Conservation (phyloP, 495 filamentous ascomycete genomes). For the Umbilicaria muhlenbergii region DNA sequence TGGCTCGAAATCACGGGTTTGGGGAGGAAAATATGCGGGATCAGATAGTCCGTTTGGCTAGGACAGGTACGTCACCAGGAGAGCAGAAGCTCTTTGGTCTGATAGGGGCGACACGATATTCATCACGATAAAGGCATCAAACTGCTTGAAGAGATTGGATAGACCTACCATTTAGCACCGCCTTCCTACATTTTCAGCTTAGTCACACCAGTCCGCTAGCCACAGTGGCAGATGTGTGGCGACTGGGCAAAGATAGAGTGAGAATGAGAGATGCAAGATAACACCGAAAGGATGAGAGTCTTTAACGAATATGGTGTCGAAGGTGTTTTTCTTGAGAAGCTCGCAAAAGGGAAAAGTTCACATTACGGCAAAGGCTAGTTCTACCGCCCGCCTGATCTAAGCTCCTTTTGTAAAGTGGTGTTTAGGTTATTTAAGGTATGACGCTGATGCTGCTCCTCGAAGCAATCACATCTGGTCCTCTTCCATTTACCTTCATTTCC, state of each 20-base stretch:
- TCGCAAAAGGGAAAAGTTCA: no score
- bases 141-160: conserved; percentile 14
- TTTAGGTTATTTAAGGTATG: no score
- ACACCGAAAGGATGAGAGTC: conserved; percentile 4
- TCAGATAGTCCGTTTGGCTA: conserved; percentile 86
- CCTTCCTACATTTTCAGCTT: conserved; percentile 2
- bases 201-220: background rate
- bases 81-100: conserved; percentile 44
- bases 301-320: no score
- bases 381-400: no score
- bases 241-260: no score
- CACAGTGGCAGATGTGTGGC: no score
- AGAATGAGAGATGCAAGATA: background rate
- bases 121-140: conserved; percentile 45
- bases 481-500: no score
- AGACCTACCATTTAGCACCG: background rate
- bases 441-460: no score
- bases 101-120: conserved; percentile 89
- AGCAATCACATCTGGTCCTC: no score
- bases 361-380: no score
- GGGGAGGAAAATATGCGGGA: conserved; percentile 8
- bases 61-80: conserved; percentile 82
- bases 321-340: no score
- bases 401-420: no score
- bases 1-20: background rate